Conservation (phyloP, 2,329 filamentous ascomycete species). For the Penicillium expansum region DNA sequence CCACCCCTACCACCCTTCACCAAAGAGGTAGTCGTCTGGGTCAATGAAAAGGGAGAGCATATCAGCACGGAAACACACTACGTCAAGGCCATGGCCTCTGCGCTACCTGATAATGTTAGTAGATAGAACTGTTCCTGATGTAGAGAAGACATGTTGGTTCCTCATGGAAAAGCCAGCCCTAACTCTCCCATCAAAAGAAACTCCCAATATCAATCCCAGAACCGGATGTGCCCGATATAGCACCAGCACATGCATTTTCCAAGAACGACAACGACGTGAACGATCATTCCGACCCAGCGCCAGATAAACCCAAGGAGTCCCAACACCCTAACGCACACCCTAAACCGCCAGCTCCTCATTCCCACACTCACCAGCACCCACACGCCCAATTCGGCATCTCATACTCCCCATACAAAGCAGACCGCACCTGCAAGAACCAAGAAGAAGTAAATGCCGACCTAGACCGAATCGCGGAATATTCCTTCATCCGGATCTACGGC, state of each 20-base stretch:
- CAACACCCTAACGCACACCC: constrained; percentile 30
- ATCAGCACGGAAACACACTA: constrained; percentile 42
- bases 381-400: constrained; percentile 48
- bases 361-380: constrained; percentile 9
- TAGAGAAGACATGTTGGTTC: neutral
- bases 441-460: constrained; percentile 66
- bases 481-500: constrained; percentile 72
- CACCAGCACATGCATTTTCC: neutral
- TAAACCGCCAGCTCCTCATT: constrained; percentile 3
- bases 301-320: neutral
- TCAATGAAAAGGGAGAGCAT: constrained; percentile 57
- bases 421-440: constrained; percentile 64
- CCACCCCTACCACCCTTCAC: constrained; percentile 43
- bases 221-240: neutral
- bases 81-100: constrained; percentile 5
- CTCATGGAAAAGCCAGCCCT: neutral
- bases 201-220: neutral
- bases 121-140: neutral
- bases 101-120: constrained; percentile 18
- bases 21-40: constrained; percentile 57
- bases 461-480: constrained; percentile 56
- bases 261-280: neutral
- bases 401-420: constrained; percentile 58
- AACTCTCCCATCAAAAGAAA: neutral
- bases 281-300: neutral